Evolutionary conservation across 495 filamentous ascomycete genomes (phyloP).

Genomic region (Xylaria acuta): DNA sequence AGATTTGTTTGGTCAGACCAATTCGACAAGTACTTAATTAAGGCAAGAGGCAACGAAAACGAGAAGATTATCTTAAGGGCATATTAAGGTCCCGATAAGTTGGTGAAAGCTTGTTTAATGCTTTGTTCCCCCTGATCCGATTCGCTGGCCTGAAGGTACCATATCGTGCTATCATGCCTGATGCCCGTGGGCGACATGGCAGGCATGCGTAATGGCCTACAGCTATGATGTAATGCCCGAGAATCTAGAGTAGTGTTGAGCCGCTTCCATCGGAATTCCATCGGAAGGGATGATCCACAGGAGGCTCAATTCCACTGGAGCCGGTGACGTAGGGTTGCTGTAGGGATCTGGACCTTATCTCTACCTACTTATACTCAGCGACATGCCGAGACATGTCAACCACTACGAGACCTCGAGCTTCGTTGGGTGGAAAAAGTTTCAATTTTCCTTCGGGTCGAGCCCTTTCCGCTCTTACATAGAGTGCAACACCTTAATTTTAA

Average conservation of each 20-base stretch:
- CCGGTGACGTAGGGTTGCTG: slow-evolving; percentile 16
- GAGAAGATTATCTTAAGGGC: neutral
- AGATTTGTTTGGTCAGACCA: neutral
- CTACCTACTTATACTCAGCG: neutral
- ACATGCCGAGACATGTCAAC: neutral
- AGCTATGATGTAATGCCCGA: slow-evolving; percentile 22
- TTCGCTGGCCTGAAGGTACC: neutral
- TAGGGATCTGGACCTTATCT: neutral
- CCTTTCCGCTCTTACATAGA: neutral
- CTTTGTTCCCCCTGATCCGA: neutral
- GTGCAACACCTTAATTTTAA: neutral
- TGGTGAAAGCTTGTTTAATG: neutral
- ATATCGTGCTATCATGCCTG: neutral
- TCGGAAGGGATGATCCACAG: slow-evolving; percentile 1
- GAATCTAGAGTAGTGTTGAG: neutral
- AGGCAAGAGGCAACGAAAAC: slow-evolving; percentile 1
- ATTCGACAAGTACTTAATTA: neutral
- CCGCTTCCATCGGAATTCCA: neutral
- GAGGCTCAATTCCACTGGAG: slow-evolving; percentile 20
- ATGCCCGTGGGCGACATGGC: neutral
- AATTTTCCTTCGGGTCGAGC: neutral
- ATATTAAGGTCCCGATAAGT: neutral
- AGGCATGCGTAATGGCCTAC: slow-evolving; percentile 20
- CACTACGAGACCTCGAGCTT: neutral
- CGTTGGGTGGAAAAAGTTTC: neutral